These are phyloP conservation scores for Penicillium sp. DNA, from an alignment of 2,329 filamentous ascomycete species.

Conservation along the genomic window DNA sequence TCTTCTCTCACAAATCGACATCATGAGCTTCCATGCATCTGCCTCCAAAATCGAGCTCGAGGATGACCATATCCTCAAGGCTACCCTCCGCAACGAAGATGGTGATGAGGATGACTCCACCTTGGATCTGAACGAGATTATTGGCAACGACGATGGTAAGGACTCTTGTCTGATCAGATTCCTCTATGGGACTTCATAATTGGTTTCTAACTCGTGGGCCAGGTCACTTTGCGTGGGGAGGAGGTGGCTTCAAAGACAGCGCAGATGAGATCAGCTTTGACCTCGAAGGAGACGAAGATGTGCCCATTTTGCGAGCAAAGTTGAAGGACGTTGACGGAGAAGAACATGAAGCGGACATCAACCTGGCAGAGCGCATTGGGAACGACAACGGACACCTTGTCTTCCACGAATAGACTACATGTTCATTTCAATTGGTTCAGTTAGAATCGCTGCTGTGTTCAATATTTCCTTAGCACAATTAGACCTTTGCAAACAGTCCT, in stretches of 20 bases:
- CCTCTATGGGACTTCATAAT: background rate
- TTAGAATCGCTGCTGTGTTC: background rate
- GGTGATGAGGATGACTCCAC: conserved; percentile 49
- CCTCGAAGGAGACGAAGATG: conserved; percentile 52
- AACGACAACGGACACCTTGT: conserved; percentile 54
- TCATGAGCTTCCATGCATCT: conserved; percentile 55
- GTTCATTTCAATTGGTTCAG: conserved; percentile 31
- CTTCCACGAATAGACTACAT: conserved; percentile 20
- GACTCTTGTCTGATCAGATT: background rate
- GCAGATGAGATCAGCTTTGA: conserved; percentile 51
- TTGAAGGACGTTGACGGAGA: conserved; percentile 50
- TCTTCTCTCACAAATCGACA: conserved; percentile 2
- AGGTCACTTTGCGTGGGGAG: conserved; percentile 52
- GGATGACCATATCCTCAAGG: conserved; percentile 53
- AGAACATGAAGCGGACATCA: conserved; percentile 48
- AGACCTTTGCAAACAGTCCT: too few species aligned
- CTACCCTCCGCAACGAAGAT: conserved; percentile 42
- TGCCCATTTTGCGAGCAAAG: conserved; percentile 56
- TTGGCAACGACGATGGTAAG: conserved; percentile 56
- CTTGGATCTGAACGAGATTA: conserved; percentile 52
- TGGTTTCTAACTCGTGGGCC: background rate
- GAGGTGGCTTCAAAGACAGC: conserved; percentile 47
- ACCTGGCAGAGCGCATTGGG: conserved; percentile 57
- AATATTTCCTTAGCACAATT: background rate
- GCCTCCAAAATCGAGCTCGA: conserved; percentile 52